These are phyloP conservation scores for Gossypium australe DNA, from an alignment of 345 rosid species.

Conservation along the genomic window DNA sequence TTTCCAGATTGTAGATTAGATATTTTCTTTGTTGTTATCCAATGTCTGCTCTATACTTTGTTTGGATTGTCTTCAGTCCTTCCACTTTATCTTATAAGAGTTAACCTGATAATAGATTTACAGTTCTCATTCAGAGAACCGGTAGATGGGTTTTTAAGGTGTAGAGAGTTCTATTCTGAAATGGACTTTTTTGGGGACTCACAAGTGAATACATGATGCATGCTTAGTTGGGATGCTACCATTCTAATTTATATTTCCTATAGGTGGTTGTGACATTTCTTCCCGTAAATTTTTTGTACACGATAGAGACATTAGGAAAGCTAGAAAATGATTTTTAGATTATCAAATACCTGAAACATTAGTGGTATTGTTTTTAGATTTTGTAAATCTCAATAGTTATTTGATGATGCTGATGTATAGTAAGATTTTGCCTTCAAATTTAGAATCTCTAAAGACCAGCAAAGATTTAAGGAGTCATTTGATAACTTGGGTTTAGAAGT, in stretches of 20 bases:
- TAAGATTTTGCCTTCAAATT: not conserved
- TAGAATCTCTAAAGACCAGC: not conserved
- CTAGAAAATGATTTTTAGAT: not conserved
- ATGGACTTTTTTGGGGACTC: not conserved
- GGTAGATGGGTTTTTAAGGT: not conserved
- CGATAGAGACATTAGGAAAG: not conserved
- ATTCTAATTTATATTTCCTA: not conserved
- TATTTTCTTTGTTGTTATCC: not conserved
- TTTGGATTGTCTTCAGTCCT: not conserved
- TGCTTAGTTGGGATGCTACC: not conserved
- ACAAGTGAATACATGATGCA: not conserved
- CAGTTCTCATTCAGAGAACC: not conserved
- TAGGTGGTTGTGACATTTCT: not conserved
- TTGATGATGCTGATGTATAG: too few relatives aligned
- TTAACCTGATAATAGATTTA: not conserved
- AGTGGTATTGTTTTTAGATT: not conserved
- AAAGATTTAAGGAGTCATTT: not conserved
- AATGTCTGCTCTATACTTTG: not conserved
- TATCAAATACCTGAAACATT: not conserved
- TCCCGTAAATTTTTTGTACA: not conserved
- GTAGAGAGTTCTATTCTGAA: not conserved
- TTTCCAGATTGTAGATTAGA: not conserved
- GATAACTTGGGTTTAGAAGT: not conserved
- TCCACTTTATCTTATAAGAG: not conserved
- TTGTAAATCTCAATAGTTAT: not conserved